Percentiles rank a stretch among this genome's conserved stretches.
phyloP scores from a whole-genome alignment of 2,329 filamentous ascomycete species.

The Ophiostoma quercus region DNA sequence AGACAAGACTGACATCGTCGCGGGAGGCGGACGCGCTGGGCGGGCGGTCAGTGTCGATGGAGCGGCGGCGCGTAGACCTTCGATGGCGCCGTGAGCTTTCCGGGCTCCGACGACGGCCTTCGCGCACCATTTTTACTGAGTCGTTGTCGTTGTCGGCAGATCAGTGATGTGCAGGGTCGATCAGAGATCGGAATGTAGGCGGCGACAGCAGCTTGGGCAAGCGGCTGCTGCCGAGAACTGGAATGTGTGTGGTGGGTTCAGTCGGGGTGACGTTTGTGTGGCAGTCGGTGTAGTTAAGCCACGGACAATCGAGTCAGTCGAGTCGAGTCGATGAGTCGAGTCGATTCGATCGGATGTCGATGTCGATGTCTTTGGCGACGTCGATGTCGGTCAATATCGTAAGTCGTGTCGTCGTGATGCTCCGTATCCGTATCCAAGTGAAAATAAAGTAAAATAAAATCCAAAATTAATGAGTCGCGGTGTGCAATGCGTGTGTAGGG shows the following conservation, averaged over 20 bases:
- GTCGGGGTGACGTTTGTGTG: neutral
- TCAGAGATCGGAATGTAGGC: neutral
- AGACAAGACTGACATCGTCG: slow-evolving; percentile 9
- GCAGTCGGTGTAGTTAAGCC: neutral
- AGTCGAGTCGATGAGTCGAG: neutral
- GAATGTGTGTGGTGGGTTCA: slow-evolving; percentile 5
- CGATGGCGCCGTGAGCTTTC: slow-evolving; percentile 46
- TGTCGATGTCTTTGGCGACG: neutral
- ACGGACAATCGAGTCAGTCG: neutral
- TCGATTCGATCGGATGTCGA: neutral
- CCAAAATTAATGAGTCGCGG: neutral
- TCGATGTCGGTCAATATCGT: slow-evolving; percentile 10
- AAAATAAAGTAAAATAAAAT: neutral
- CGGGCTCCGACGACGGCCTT: slow-evolving; percentile 52
- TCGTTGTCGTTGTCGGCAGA: neutral
- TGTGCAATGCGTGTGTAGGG: slow-evolving; percentile 9
- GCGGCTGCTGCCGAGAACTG: slow-evolving; percentile 12
- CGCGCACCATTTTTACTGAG: slow-evolving; percentile 44
- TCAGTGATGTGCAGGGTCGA: neutral
- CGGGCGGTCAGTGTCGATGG: slow-evolving; percentile 32
- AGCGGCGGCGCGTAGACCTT: slow-evolving; percentile 37
- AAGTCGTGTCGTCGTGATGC: slow-evolving; percentile 1
- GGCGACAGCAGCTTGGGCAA: slow-evolving; percentile 8
- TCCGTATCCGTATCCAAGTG: too few relatives aligned
- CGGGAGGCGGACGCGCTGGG: slow-evolving; percentile 27